phyloP scores from a whole-genome alignment of 2,329 filamentous ascomycete species.

The Calcarisporium arbuscula region DNA sequence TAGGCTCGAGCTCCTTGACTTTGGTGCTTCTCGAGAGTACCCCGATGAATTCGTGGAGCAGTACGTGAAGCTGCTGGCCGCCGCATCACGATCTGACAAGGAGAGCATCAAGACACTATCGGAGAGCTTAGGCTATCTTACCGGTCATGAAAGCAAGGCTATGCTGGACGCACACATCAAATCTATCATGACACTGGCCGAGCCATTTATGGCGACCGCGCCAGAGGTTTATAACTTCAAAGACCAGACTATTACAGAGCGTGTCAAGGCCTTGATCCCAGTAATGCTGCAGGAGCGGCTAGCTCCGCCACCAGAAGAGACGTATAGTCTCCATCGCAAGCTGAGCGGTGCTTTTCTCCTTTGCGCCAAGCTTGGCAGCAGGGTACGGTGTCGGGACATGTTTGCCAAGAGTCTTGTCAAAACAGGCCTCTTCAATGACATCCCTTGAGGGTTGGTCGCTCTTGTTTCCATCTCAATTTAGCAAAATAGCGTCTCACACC shows the following conservation, averaged over 20 bases:
- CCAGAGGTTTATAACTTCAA: conserved; percentile 86
- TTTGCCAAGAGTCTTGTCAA: conserved; percentile 55
- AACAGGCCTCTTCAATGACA: conserved; percentile 25
- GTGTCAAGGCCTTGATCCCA: conserved; percentile 82
- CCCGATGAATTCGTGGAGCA: conserved; percentile 70
- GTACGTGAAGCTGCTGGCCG: conserved; percentile 75
- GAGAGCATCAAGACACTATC: conserved; percentile 60
- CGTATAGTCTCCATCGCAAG: conserved; percentile 91
- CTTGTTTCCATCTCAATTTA: too few relatives aligned
- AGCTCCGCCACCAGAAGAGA: conserved; percentile 91
- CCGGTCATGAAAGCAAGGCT: conserved; percentile 73
- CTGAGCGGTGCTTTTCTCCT: conserved; percentile 90
- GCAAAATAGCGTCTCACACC: too few relatives aligned
- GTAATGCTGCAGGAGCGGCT: conserved; percentile 87
- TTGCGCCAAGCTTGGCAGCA: conserved; percentile 78
- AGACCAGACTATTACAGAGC: conserved; percentile 92
- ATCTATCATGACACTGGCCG: conserved; percentile 82
- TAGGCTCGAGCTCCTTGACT: conserved; percentile 87
- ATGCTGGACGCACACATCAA: conserved; percentile 92
- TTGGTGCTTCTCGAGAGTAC: conserved; percentile 85
- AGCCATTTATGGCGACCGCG: conserved; percentile 74
- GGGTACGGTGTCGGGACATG: conserved; percentile 72
- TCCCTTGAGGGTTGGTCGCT: too few relatives aligned
- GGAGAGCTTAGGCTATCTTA: conserved; percentile 79
- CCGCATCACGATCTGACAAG: conserved; percentile 67